Base-by-base conservation (phyloP, 2,329 filamentous ascomycete genomes). In the Fusarium armeniacum region DNA sequence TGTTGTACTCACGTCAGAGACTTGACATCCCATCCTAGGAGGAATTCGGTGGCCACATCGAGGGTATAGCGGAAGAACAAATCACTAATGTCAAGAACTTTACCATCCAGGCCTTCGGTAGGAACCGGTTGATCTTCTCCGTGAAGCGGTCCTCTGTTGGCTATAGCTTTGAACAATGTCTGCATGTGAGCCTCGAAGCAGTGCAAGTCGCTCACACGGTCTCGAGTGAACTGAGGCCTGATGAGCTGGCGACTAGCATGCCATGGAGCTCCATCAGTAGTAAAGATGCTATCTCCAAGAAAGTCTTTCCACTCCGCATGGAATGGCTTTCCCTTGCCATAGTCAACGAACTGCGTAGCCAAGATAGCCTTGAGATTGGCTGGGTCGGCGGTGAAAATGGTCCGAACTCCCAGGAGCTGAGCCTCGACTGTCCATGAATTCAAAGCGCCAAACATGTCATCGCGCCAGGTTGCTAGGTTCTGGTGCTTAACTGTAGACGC, bases 301-400 rank as follows among this genome's bases (percentile, higher is more conserved):
- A 93, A 97, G 16, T 89, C 87, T 60, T 87, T 84, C 91, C 91
- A 97, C 53, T 94, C 90, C 11, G 79, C 72, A 73, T 94, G 90
- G 81, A 97, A 97, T 24, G 83, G 80, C 66, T 89, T 81, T 9
- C 94, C 93, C 77, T 97, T 94, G 73, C 94, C 94, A 76, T 90
- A 98, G 76, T 97, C 92, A 41, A 71, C 58, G 76, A 98, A 98
- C 76, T 97, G 93, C 2, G 91, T 91, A 0, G 94, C 92, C n/a
- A 98, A 84, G 24, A 98, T 86, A 8, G 94, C 93, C 79, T 97
- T 97, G 82, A 97, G 91, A 76, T 97, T 97, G 75, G 97, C 93
- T 1, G 92, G 91, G 71, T 97, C 93, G 7, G 87, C 87, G 0
- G 94, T 97, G 75, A 96, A 85, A 62, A 97, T 78, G 24, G 91